Percentiles rank a stretch among this genome's conserved stretches.
phyloP scores from a whole-genome alignment of 805 yeast genomes.

The Clavispora carvajalis region DNA sequence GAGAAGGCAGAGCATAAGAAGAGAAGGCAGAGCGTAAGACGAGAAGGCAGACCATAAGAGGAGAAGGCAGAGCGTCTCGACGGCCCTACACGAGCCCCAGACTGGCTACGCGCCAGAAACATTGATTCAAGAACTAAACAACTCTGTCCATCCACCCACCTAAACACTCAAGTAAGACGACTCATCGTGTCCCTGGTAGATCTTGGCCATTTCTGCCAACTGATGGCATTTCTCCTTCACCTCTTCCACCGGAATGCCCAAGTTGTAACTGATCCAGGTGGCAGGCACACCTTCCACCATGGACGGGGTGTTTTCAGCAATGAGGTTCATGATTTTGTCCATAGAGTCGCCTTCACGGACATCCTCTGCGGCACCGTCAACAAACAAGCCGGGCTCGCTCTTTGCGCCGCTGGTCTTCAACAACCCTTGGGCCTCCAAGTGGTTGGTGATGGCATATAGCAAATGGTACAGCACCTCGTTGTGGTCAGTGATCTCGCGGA shows the following conservation, averaged over 20 bases:
- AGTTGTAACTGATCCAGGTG: slow-evolving; percentile 51
- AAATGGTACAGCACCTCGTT: slow-evolving; percentile 68
- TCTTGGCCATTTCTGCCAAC: slow-evolving; percentile 61
- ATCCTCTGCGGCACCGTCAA: slow-evolving; percentile 20
- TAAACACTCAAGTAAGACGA: slow-evolving; percentile 41
- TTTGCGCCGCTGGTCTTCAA: slow-evolving; percentile 13
- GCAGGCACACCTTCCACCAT: slow-evolving; percentile 79
- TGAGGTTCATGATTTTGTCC: slow-evolving; percentile 45
- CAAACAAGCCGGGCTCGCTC: slow-evolving; percentile 26
- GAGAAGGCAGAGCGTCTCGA: too few relatives aligned
- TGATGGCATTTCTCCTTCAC: slow-evolving; percentile 47
- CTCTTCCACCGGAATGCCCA: slow-evolving; percentile 45
- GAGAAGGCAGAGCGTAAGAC: too few relatives aligned
- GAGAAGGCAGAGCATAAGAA: too few relatives aligned
- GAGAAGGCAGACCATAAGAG: too few relatives aligned
- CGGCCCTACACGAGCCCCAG: background rate
- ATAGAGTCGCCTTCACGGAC: slow-evolving; percentile 16
- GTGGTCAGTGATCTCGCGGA: slow-evolving; percentile 53
- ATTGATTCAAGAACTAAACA: background rate
- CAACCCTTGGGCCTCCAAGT: slow-evolving; percentile 52
- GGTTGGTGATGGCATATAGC: slow-evolving; percentile 56
- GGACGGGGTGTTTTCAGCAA: slow-evolving; percentile 45
- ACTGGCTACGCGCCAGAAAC: background rate
- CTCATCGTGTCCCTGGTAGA: slow-evolving; percentile 68
- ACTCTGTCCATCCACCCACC: background rate